phyloP scores from a whole-genome alignment of 768 basidiomycete genomes.

The Mycena capillaripes region DNA sequence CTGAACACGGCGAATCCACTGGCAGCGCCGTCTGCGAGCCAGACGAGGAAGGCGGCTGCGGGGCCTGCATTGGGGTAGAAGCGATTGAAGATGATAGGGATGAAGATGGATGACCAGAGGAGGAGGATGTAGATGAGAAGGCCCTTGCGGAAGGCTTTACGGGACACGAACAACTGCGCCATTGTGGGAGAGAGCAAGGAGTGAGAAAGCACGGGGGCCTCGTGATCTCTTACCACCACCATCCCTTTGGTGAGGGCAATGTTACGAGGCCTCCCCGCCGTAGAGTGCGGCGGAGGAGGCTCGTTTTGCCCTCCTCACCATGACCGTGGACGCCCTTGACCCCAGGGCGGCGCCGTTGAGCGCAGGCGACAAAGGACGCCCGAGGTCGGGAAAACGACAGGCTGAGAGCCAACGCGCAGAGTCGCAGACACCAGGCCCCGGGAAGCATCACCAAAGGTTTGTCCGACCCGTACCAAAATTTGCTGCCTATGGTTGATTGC shows the following conservation, averaged over 20 bases:
- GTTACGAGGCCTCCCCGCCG: constrained; percentile 6
- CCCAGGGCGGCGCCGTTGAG: too few relatives aligned
- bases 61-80: neutral
- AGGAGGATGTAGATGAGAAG: neutral
- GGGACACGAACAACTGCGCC: neutral
- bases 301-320: neutral
- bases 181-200: too few relatives aligned
- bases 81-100: neutral
- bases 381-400: neutral
- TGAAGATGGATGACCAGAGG: neutral
- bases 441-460: too few relatives aligned
- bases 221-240: constrained; percentile 18
- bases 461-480: too few relatives aligned
- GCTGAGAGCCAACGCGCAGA: neutral
- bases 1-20: neutral
- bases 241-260: too few relatives aligned
- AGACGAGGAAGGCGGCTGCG: neutral
- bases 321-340: too few relatives aligned
- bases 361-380: neutral
- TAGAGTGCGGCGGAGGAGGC: neutral
- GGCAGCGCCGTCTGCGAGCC: neutral
- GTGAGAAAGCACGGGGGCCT: too few relatives aligned
- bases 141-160: too few relatives aligned
- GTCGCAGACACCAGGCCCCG: too few relatives aligned
- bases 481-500: too few relatives aligned